phyloP scores from a whole-genome alignment of 192 early-diverging fungal genomes.

The Backusella parvicylindrica region DNA sequence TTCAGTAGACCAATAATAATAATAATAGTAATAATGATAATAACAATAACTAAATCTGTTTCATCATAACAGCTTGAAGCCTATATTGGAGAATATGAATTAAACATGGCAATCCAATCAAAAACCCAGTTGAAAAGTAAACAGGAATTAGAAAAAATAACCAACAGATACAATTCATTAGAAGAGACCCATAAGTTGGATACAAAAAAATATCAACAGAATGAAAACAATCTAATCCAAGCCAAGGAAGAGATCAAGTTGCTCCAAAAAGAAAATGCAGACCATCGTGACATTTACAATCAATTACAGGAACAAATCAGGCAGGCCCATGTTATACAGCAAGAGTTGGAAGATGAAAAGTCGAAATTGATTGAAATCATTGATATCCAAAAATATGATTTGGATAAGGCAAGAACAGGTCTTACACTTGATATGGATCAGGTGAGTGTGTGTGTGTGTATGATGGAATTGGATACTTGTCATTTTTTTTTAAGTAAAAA shows the following conservation, averaged over 20 bases:
- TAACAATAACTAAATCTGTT: too few relatives aligned
- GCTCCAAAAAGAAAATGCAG: not conserved
- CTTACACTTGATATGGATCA: not conserved
- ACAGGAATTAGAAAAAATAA: not conserved
- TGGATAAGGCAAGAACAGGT: not conserved
- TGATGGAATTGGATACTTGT: too few relatives aligned
- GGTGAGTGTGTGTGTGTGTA: not conserved
- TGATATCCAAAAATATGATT: not conserved
- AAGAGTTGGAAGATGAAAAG: not conserved
- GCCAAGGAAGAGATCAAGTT: not conserved
- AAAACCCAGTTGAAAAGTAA: not conserved
- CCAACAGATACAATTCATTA: not conserved
- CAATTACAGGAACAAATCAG: not conserved
- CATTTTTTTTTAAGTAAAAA: too few relatives aligned
- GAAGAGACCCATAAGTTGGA: not conserved
- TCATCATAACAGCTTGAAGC: not conserved
- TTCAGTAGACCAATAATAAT: too few relatives aligned
- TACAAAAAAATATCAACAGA: not conserved
- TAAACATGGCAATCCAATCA: not conserved
- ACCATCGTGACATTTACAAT: not conserved
- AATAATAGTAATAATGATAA: too few relatives aligned
- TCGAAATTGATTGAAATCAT: not conserved
- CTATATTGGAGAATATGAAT: not conserved
- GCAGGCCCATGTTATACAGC: not conserved
- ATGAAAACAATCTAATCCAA: not conserved